Conservation (phyloP, 2,329 filamentous ascomycete species). For the Pseudophaeomoniella oleicola region DNA sequence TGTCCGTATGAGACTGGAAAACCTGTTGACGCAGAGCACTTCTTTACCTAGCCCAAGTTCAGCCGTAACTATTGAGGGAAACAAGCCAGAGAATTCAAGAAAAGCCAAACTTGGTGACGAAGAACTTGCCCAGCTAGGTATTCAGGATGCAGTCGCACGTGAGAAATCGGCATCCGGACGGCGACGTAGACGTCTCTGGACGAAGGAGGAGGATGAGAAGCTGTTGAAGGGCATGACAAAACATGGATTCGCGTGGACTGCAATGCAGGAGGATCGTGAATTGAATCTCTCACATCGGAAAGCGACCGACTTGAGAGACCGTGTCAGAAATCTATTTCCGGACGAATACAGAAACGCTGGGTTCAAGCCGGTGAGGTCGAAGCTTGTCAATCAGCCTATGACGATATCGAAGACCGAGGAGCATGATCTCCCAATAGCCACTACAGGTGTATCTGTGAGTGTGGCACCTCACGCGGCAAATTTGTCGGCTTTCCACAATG, state of each 20-base stretch:
- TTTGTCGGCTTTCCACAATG: background rate
- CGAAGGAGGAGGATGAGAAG: constrained; percentile 40
- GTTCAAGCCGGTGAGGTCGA: background rate
- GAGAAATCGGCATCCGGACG: constrained; percentile 19
- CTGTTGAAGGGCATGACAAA: constrained; percentile 43
- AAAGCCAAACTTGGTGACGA: constrained; percentile 6
- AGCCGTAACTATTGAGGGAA: constrained; percentile 4
- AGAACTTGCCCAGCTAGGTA: constrained; percentile 4
- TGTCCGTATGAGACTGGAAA: constrained; percentile 13
- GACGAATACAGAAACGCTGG: constrained; percentile 32
- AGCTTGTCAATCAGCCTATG: background rate
- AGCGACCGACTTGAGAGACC: constrained; percentile 46
- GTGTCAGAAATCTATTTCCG: constrained; percentile 45
- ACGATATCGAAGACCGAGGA: background rate
- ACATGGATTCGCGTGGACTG: constrained; percentile 45
- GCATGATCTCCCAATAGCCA: background rate
- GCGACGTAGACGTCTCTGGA: constrained; percentile 41
- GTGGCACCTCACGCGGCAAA: background rate
- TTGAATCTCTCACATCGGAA: constrained; percentile 37
- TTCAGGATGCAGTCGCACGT: background rate
- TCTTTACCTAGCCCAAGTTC: too few species aligned
- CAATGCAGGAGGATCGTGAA: constrained; percentile 40
- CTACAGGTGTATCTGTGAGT: background rate
- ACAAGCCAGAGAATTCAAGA: constrained; percentile 11
- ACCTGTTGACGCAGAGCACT: background rate